A percentile compares a stretch with the other conserved stretches of the same genome.
These are phyloP conservation scores for Kwoniella sp. DNA, from an alignment of 768 basidiomycete species.

Conservation along the genomic window DNA sequence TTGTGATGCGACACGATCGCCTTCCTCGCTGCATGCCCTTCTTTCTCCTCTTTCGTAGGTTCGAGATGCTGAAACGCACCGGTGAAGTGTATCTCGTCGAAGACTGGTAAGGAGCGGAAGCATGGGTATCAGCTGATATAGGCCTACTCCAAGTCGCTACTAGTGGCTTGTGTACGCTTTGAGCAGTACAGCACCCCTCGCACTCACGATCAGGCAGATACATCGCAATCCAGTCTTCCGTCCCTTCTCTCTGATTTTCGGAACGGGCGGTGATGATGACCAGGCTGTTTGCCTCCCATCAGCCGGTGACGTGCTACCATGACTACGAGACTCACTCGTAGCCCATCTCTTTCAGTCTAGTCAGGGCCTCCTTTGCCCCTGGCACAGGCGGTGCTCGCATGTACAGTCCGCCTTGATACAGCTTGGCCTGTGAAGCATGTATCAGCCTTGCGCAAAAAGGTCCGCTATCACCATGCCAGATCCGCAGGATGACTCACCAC, in stretches of 20 bases:
- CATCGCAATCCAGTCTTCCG: conserved; percentile 63
- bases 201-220: conserved; percentile 60
- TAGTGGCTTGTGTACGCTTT: too few relatives aligned
- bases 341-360: conserved; percentile 60
- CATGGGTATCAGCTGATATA: background rate
- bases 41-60: conserved; percentile 51
- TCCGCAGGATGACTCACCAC: conserved; percentile 24
- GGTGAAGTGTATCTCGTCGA: conserved; percentile 59
- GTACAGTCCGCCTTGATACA: conserved; percentile 36
- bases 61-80: conserved; percentile 59
- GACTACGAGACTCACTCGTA: conserved; percentile 52
- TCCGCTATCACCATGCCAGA: too few relatives aligned
- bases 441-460: too few relatives aligned
- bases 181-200: too few relatives aligned
- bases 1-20: conserved; percentile 53
- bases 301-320: background rate
- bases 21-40: conserved; percentile 34
- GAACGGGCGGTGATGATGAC: conserved; percentile 73
- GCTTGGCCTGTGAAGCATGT: conserved; percentile 15
- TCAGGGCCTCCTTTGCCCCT: conserved; percentile 61
- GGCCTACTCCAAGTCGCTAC: conserved; percentile 55
- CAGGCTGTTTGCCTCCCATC: conserved; percentile 50
- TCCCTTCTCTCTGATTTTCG: conserved; percentile 57
- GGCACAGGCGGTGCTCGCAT: conserved; percentile 56
- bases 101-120: conserved; percentile 26